A percentile compares a stretch with the other conserved stretches of the same genome.
phyloP scores from a whole-genome alignment of 768 basidiomycete species.

The Filobasidium floriforme region DNA sequence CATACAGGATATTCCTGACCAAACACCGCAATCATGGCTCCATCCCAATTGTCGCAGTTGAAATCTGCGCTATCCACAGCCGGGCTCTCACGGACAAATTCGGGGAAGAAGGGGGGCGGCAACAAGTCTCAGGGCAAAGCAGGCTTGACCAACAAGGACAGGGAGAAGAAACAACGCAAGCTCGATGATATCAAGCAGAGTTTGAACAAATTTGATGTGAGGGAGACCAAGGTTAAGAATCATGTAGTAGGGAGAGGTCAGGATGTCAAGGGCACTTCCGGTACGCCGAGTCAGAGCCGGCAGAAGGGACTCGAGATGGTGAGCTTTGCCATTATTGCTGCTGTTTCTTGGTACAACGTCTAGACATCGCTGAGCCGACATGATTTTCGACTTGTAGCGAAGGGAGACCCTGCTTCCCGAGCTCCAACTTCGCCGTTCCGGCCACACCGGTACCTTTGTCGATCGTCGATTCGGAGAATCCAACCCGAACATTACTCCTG shows the following conservation, averaged over 20 bases:
- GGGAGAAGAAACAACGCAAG: conserved; percentile 61
- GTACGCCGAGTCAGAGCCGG: conserved; percentile 78
- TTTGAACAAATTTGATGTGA: conserved; percentile 89
- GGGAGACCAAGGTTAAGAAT: conserved; percentile 74
- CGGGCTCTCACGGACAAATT: conserved; percentile 61
- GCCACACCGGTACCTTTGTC: conserved; percentile 75
- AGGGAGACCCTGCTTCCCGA: conserved; percentile 84
- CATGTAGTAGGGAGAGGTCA: conserved; percentile 15
- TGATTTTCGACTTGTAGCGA: conserved; percentile 51
- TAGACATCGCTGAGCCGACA: conserved; percentile 4
- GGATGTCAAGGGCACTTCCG: conserved; percentile 64
- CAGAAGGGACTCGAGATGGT: conserved; percentile 86
- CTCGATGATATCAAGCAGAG: conserved; percentile 74
- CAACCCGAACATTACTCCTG: conserved; percentile 80
- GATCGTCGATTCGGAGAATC: conserved; percentile 96
- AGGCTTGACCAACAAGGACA: conserved; percentile 58
- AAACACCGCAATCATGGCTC: conserved; percentile 31
- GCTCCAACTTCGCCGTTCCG: conserved; percentile 58
- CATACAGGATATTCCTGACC: background rate
- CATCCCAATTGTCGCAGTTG: conserved; percentile 80
- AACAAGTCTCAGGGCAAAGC: conserved; percentile 73
- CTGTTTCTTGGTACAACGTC: conserved; percentile 12
- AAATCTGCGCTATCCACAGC: conserved; percentile 73
- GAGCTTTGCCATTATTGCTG: conserved; percentile 29
- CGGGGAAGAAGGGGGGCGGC: conserved; percentile 46